phyloP scores from a whole-genome alignment of 2,329 filamentous ascomycete species.

The Arthrinium puccinioides region DNA sequence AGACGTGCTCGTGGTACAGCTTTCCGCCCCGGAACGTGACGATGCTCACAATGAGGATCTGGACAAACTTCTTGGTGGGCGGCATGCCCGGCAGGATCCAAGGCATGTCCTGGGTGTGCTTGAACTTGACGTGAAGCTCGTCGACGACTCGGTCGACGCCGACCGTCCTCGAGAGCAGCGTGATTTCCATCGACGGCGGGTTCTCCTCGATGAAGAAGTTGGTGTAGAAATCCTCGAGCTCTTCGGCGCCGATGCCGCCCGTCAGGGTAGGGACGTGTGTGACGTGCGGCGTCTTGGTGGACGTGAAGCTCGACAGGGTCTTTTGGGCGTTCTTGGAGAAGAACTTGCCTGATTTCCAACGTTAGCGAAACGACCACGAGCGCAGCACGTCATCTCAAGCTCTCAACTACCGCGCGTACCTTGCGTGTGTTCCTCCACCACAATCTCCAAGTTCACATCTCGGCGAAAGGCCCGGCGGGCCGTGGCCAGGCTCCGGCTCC shows the following conservation, averaged over 20 bases:
- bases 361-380: no score
- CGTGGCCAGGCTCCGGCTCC: slow-evolving; percentile 54
- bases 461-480: slow-evolving; percentile 58
- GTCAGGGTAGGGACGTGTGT: slow-evolving; percentile 60
- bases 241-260: slow-evolving; percentile 53
- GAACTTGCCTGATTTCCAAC: slow-evolving; percentile 48
- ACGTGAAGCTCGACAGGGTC: slow-evolving; percentile 53
- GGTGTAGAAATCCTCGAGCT: slow-evolving; percentile 56
- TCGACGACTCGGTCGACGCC: slow-evolving; percentile 59
- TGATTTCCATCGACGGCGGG: slow-evolving; percentile 50
- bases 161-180: slow-evolving; percentile 57
- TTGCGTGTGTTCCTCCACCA: slow-evolving; percentile 59
- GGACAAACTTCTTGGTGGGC: slow-evolving; percentile 44
- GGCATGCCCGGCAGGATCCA: slow-evolving; percentile 56
- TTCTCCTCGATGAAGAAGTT: slow-evolving; percentile 59
- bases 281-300: slow-evolving; percentile 59
- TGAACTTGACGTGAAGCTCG: slow-evolving; percentile 52
- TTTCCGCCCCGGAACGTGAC: slow-evolving; percentile 58
- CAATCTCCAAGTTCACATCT: slow-evolving; percentile 54
- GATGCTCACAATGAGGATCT: slow-evolving; percentile 54
- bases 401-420: no score
- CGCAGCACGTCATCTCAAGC: no score
- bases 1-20: slow-evolving; percentile 59
- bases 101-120: slow-evolving; percentile 48
- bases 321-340: slow-evolving; percentile 47